phyloP scores from a whole-genome alignment of 2,329 filamentous ascomycete species.

The Paramyrothecium sp. region DNA sequence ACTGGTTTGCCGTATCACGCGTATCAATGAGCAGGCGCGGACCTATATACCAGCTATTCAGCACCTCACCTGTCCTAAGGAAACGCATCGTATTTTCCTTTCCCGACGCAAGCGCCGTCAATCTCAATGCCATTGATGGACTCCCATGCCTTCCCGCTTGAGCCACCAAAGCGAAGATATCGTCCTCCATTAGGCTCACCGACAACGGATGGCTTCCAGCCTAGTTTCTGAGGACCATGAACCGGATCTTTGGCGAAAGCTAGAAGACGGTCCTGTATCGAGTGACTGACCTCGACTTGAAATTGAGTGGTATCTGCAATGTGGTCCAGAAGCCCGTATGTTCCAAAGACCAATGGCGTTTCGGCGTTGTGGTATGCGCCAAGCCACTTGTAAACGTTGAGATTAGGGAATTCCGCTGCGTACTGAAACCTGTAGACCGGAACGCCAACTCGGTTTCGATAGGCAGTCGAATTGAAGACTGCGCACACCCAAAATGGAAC shows the following conservation, averaged over 20 bases:
- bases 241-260: conserved; percentile 22
- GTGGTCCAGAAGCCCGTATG: conserved; percentile 23
- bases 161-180: background rate
- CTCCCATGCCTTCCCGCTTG: background rate
- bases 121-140: background rate
- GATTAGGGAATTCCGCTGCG: conserved; percentile 38
- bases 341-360: conserved; percentile 35
- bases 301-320: conserved; percentile 18
- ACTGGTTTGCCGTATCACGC: no score
- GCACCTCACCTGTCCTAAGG: background rate
- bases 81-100: background rate
- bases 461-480: conserved; percentile 20
- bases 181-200: background rate
- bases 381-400: conserved; percentile 34
- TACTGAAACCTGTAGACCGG: conserved; percentile 38
- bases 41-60: no score
- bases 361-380: conserved; percentile 40
- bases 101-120: background rate
- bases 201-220: conserved; percentile 10
- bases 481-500: conserved; percentile 22
- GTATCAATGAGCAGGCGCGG: no score
- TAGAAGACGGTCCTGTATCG: conserved; percentile 23
- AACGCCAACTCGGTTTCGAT: conserved; percentile 20
- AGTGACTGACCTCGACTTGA: conserved; percentile 17
- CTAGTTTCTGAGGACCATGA: conserved; percentile 15